phyloP scores from a whole-genome alignment of 805 yeast species.

The Millerozyma acaciae region DNA sequence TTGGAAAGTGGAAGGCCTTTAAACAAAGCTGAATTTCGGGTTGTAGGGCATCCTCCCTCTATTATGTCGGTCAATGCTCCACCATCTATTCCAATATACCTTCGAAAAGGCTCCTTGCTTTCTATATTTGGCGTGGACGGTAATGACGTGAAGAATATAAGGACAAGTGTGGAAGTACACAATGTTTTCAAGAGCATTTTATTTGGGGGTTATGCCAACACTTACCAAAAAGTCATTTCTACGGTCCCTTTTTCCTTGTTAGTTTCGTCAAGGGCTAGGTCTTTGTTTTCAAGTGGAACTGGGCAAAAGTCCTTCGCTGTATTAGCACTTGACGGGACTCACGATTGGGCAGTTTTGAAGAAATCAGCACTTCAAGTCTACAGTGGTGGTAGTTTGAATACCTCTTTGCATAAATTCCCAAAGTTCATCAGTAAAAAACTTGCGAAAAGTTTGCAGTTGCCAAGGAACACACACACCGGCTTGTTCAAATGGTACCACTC shows the following conservation, averaged over 20 bases:
- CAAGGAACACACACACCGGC: constrained; percentile 36
- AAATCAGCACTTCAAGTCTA: constrained; percentile 46
- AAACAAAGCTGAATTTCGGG: constrained; percentile 30
- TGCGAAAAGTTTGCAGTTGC: constrained; percentile 18
- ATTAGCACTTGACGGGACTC: constrained; percentile 51
- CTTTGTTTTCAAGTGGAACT: constrained; percentile 10
- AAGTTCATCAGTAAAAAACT: constrained; percentile 30
- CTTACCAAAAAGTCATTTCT: constrained; percentile 46
- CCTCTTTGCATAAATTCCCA: constrained; percentile 40
- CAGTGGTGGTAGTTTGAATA: constrained; percentile 48
- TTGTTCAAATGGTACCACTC: constrained; percentile 27
- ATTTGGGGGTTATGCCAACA: constrained; percentile 41
- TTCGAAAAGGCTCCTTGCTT: constrained; percentile 47
- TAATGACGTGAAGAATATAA: constrained; percentile 14
- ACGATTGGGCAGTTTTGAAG: constrained; percentile 60
- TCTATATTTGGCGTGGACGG: constrained; percentile 37
- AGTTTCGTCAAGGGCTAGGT: constrained; percentile 35
- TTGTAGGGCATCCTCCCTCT: constrained; percentile 48
- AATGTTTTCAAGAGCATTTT: constrained; percentile 41
- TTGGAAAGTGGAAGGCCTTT: constrained; percentile 4
- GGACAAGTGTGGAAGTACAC: constrained; percentile 25
- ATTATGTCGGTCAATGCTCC: constrained; percentile 50
- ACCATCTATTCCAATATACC: constrained; percentile 53
- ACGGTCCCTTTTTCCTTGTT: constrained; percentile 45
- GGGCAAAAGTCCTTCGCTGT: constrained; percentile 40